Base-by-base conservation (phyloP, 1,284 basidiomycete species). In the Ceratobasidium sp. region DNA sequence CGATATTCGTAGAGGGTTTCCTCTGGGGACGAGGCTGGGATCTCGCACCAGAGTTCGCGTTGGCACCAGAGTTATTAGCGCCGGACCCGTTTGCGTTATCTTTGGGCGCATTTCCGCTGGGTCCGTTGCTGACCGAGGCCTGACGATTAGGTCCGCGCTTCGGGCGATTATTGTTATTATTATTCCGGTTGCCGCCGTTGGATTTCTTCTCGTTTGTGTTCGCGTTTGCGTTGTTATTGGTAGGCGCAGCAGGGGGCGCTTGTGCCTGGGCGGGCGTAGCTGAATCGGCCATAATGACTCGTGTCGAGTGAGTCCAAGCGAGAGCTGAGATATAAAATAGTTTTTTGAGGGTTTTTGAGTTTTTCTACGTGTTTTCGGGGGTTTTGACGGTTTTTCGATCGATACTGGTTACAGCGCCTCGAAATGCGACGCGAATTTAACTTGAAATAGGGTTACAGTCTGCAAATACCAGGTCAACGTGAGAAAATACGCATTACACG, bases 331-430 rank as follows among this genome's bases (percentile, higher is more conserved):
- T 64, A 57, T 70, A 71, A 42, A 67, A 64, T 68, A 69, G 66
- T 72, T 69, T 78, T 79, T 80, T 77, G 72, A 74, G 70, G 76
- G 81, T 80, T 80, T 81, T 76, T 70, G 72, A 74, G 82, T 79
- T 84, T 86, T 87, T 84, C 53, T 59, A 27, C 80, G 76, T 73
- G 75, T 76, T 82, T 84, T 83, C 79, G 71, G 25, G 71, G 33
- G 76, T 80, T 82, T 82, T 77, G 73, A 73, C 71, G 30, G 50
- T 23, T 71, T 72, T 73, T 71, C 58, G 41, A 56, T 50, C 54
- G 41, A 68, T 68, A 68, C 29, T 56, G 44, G 66, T 68, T 68
- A 68, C 66, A 57, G 66, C 66, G 66, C 54, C 62, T 36, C 7
- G 59, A 36, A 57, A 57, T 29, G 54, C 66, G 66, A 57, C 66